These are phyloP conservation scores for Ophiognomonia clavigignenti-juglandacearum DNA, from an alignment of 2,329 filamentous ascomycete species.

Conservation along the genomic window DNA sequence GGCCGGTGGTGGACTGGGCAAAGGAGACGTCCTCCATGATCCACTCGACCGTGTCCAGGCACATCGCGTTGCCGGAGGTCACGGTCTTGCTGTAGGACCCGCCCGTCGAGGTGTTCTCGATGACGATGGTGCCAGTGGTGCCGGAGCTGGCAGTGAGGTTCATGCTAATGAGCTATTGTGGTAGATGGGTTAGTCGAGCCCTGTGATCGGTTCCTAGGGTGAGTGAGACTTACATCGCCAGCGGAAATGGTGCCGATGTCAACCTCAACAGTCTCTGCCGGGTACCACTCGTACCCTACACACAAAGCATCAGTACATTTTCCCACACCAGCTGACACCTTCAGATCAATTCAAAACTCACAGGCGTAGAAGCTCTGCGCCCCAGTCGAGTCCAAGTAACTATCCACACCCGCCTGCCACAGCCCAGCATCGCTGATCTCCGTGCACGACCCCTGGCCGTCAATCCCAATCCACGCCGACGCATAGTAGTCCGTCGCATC, in stretches of 20 bases:
- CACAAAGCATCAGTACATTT: no score
- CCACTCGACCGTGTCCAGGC: constrained; percentile 11
- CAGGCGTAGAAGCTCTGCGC: constrained; percentile 41
- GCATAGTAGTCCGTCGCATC: constrained; percentile 32
- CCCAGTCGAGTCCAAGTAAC: constrained; percentile 38
- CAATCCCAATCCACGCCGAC: constrained; percentile 56
- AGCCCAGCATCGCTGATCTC: constrained; percentile 35
- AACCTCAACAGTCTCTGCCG: constrained; percentile 36
- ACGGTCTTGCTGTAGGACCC: constrained; percentile 13
- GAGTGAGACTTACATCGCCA: constrained; percentile 15
- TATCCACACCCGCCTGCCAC: constrained; percentile 53
- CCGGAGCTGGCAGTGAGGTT: constrained; percentile 13
- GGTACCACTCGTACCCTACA: constrained; percentile 41
- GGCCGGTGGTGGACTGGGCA: constrained; percentile 31
- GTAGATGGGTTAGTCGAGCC: not conserved
- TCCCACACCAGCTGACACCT: no score
- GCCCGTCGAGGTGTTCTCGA: constrained; percentile 12
- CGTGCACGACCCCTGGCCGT: constrained; percentile 26
- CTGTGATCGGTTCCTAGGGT: no score
- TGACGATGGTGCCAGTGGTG: constrained; percentile 6
- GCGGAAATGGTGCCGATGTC: constrained; percentile 9
- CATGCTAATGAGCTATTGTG: constrained; percentile 11
- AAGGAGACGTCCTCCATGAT: constrained; percentile 18
- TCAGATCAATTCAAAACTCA: constrained; percentile 32
- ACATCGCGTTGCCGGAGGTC: constrained; percentile 9